Evolutionary conservation across 169 alveolate species (phyloP).

Genomic region (Plasmodium gaboni): DNA sequence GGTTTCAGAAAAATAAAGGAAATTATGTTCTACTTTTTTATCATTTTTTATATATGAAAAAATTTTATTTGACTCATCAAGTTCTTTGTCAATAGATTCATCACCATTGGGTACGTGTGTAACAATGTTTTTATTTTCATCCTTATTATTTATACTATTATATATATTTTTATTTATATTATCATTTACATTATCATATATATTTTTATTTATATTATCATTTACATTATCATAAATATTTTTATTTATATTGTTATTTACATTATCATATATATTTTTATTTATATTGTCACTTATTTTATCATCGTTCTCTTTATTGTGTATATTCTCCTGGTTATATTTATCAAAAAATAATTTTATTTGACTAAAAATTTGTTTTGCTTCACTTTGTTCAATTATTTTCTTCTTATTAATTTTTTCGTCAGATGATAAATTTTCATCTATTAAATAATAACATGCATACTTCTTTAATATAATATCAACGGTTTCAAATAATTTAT

Average conservation of each 20-base stretch:
- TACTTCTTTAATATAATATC: slow-evolving; percentile 32
- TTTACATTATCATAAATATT: too few relatives aligned
- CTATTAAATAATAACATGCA: slow-evolving; percentile 57
- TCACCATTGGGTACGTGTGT: too few relatives aligned
- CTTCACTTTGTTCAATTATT: slow-evolving; percentile 44
- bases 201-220: too few relatives aligned
- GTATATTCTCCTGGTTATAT: background rate
- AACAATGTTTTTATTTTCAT: background rate
- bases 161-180: background rate
- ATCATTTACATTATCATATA: background rate
- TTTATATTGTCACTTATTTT: background rate
- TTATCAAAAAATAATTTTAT: slow-evolving; percentile 43
- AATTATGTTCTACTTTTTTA: background rate
- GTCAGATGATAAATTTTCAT: slow-evolving; percentile 31
- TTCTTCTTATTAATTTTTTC: slow-evolving; percentile 10
- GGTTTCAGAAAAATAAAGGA: slow-evolving; percentile 13
- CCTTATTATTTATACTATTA: background rate
- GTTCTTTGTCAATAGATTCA: background rate
- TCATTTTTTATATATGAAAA: background rate
- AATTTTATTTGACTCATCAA: too few relatives aligned
- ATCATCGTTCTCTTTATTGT: background rate
- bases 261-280: background rate
- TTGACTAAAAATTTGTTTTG: slow-evolving; percentile 16
- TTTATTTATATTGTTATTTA: too few relatives aligned
- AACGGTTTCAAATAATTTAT: slow-evolving; percentile 14